Conservation (phyloP, 257 asterid genomes). For the Rauvolfia tetraphylla region DNA sequence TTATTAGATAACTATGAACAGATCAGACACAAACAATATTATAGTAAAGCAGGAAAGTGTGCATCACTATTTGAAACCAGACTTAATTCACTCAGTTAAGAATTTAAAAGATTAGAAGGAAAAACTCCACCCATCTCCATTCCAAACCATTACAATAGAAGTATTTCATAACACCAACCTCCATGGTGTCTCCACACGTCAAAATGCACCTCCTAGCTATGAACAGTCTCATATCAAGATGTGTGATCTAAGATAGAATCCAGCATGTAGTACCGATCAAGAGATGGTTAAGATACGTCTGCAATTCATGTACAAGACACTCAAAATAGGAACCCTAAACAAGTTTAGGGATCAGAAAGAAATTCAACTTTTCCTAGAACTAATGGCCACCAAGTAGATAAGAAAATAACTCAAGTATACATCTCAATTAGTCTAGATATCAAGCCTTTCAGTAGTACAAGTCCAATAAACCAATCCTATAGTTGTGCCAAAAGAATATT, state of each 20-base stretch:
- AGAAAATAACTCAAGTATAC: background rate
- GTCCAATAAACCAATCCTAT: background rate
- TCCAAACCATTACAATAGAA: constrained; percentile 30
- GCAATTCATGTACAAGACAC: constrained; percentile 60
- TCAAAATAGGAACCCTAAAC: constrained; percentile 56
- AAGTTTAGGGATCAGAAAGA: constrained; percentile 43
- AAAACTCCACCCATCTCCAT: constrained; percentile 23
- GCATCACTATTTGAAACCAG: constrained; percentile 12
- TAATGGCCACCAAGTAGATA: constrained; percentile 1
- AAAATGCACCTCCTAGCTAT: constrained; percentile 63
- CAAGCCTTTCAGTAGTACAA: background rate
- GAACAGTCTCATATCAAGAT: constrained; percentile 63
- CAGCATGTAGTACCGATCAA: constrained; percentile 55
- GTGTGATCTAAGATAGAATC: constrained; percentile 55
- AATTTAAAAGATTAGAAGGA: constrained; percentile 19
- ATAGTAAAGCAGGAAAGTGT: background rate
- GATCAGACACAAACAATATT: background rate
- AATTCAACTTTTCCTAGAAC: constrained; percentile 12
- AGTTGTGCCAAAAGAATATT: background rate
- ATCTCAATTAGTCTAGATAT: background rate
- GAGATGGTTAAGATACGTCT: constrained; percentile 52
- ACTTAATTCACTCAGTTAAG: constrained; percentile 1
- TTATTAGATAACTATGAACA: background rate
- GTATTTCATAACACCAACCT: constrained; percentile 58
- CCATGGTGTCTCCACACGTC: constrained; percentile 51